Evolutionary conservation across 108 stramenopile species (phyloP).

Genomic region (Nitzschia putrida): DNA sequence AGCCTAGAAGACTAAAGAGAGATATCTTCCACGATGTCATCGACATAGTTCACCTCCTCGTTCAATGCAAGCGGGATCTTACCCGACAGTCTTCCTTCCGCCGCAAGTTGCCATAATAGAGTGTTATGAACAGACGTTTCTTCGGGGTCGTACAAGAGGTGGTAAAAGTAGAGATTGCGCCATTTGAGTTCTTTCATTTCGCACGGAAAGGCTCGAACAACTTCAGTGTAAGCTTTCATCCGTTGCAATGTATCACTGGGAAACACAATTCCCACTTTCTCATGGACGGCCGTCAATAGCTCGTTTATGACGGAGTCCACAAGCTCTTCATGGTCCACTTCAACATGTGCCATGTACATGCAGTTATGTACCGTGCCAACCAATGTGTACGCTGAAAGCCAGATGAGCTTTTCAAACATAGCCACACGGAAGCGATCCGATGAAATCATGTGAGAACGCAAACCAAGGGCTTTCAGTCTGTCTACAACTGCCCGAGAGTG

Average conservation of each 20-base stretch:
- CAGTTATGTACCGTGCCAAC: slow-evolving; percentile 84
- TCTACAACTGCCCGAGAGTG: slow-evolving; percentile 82
- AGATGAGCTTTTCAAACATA: slow-evolving; percentile 94
- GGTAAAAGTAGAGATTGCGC: slow-evolving; percentile 85
- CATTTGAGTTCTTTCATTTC: slow-evolving; percentile 95
- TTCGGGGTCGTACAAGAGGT: slow-evolving; percentile 58
- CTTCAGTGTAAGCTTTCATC: slow-evolving; percentile 87
- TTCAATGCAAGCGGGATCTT: slow-evolving; percentile 37
- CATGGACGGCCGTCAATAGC: slow-evolving; percentile 55
- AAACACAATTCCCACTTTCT: slow-evolving; percentile 61
- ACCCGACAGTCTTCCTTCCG: slow-evolving; percentile 61
- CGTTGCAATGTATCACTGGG: slow-evolving; percentile 54
- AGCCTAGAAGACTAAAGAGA: slow-evolving; percentile 26
- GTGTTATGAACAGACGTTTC: slow-evolving; percentile 60
- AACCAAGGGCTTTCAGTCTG: slow-evolving; percentile 59
- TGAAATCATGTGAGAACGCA: slow-evolving; percentile 82
- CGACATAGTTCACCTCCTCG: slow-evolving; percentile 16
- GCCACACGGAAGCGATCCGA: slow-evolving; percentile 61
- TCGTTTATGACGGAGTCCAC: slow-evolving; percentile 68
- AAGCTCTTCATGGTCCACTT: slow-evolving; percentile 57
- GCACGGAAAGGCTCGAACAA: slow-evolving; percentile 88
- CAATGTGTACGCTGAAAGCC: slow-evolving; percentile 92
- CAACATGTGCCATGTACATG: slow-evolving; percentile 74
- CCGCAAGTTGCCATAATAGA: slow-evolving; percentile 61
- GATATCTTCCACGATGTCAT: background rate